Evolutionary conservation across 495 filamentous ascomycete species (phyloP).

Genomic region (Xylaria longipes): DNA sequence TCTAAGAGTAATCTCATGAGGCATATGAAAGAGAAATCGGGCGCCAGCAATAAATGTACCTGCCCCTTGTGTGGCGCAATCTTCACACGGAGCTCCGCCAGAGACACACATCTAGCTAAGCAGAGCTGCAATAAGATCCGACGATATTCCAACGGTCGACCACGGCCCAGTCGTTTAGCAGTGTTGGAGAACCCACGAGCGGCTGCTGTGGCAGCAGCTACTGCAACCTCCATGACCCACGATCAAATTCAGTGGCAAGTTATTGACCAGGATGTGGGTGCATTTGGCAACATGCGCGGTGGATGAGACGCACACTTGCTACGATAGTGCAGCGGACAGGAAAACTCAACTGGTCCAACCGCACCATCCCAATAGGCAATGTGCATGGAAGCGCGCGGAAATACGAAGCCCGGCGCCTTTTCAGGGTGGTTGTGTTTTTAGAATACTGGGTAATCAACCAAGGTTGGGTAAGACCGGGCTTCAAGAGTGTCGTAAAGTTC

Average conservation of each 20-base stretch:
- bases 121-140: slow-evolving; percentile 43
- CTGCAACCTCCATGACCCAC: slow-evolving; percentile 30
- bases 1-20: slow-evolving; percentile 92
- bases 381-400: not conserved
- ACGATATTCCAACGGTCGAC: slow-evolving; percentile 41
- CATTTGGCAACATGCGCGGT: slow-evolving; percentile 23
- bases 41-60: slow-evolving; percentile 80
- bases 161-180: slow-evolving; percentile 39
- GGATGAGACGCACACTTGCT: slow-evolving; percentile 4
- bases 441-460: not conserved
- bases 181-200: slow-evolving; percentile 38
- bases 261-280: slow-evolving; percentile 34
- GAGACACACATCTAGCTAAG: slow-evolving; percentile 77
- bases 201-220: slow-evolving; percentile 38
- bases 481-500: not conserved
- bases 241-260: slow-evolving; percentile 36
- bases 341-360: not conserved
- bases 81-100: slow-evolving; percentile 87
- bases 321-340: not conserved
- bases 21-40: slow-evolving; percentile 89
- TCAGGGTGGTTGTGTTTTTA: not conserved
- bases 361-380: not conserved
- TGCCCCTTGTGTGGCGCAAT: slow-evolving; percentile 88
- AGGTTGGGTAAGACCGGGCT: not conserved
- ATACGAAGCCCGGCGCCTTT: not conserved